phyloP scores from a whole-genome alignment of 148 eudicot genomes.

The Rhododendron kiyosumense region DNA sequence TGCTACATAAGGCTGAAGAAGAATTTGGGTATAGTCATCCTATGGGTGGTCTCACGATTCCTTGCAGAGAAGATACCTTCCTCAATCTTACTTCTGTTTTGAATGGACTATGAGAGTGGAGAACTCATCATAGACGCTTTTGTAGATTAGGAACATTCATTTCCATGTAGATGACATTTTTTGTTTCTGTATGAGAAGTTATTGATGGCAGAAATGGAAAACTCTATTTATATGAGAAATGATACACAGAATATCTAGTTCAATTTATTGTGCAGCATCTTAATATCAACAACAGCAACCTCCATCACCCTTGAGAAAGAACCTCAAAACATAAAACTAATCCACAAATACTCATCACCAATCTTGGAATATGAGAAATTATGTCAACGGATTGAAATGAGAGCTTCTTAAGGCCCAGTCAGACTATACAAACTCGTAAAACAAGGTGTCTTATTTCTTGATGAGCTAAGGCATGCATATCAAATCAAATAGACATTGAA shows the following conservation, averaged over 20 bases:
- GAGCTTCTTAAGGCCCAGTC: too few species aligned
- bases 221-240: not conserved
- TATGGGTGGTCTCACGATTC: conserved; percentile 33
- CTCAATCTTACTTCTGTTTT: conserved; percentile 23
- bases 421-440: too few species aligned
- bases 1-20: conserved; percentile 25
- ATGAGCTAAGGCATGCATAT: too few species aligned
- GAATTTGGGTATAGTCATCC: conserved; percentile 39
- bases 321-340: not conserved
- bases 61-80: conserved; percentile 26
- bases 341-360: too few species aligned
- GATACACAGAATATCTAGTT: not conserved
- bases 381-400: too few species aligned
- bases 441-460: too few species aligned
- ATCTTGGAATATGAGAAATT: too few species aligned
- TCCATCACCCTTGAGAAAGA: not conserved
- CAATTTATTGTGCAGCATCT: not conserved
- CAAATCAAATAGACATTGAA: too few species aligned
- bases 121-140: not conserved
- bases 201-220: not conserved
- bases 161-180: not conserved
- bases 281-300: not conserved
- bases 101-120: not conserved
- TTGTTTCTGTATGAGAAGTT: not conserved
- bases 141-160: not conserved